phyloP scores from a whole-genome alignment of 2,329 filamentous ascomycete genomes.

The Sporothrix pseudoabietina region DNA sequence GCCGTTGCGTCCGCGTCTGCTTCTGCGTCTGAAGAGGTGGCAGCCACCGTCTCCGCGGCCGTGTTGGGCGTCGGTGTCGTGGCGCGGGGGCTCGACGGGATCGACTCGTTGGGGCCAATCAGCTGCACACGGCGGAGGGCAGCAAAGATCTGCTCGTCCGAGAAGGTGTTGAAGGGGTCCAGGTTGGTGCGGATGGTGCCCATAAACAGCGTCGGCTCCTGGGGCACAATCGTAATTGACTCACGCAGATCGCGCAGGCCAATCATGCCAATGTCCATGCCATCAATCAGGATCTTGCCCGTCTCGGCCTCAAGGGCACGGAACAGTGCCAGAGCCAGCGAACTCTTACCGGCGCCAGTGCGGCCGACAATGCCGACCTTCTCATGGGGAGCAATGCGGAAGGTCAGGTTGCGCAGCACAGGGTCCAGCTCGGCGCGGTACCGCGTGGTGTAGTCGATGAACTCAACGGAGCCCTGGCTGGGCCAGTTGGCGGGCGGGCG shows the following conservation, averaged over 20 bases:
- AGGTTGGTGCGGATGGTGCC: slow-evolving; percentile 91
- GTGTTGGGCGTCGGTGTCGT: slow-evolving; percentile 36
- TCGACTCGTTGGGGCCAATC: slow-evolving; percentile 63
- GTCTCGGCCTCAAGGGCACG: slow-evolving; percentile 87
- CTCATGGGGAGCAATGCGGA: slow-evolving; percentile 82
- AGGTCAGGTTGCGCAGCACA: slow-evolving; percentile 79
- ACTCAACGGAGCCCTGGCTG: slow-evolving; percentile 80
- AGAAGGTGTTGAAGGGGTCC: slow-evolving; percentile 87
- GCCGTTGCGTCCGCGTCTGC: slow-evolving; percentile 26
- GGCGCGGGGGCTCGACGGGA: slow-evolving; percentile 33
- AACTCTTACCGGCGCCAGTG: slow-evolving; percentile 96
- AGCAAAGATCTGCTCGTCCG: slow-evolving; percentile 85
- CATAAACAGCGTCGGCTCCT: slow-evolving; percentile 92
- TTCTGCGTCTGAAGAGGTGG: slow-evolving; percentile 28
- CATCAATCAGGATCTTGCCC: slow-evolving; percentile 88
- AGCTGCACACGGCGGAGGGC: slow-evolving; percentile 87
- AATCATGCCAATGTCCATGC: slow-evolving; percentile 84
- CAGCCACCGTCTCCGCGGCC: slow-evolving; percentile 31
- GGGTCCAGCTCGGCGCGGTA: slow-evolving; percentile 86
- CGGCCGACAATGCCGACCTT: slow-evolving; percentile 96
- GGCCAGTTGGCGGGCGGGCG: slow-evolving; percentile 83
- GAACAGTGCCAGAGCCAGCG: slow-evolving; percentile 89
- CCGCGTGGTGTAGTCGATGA: slow-evolving; percentile 83
- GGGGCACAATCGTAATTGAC: slow-evolving; percentile 94
- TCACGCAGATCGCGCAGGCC: slow-evolving; percentile 91